Conservation (phyloP, 2,329 filamentous ascomycete genomes). For the Calycina marina region DNA sequence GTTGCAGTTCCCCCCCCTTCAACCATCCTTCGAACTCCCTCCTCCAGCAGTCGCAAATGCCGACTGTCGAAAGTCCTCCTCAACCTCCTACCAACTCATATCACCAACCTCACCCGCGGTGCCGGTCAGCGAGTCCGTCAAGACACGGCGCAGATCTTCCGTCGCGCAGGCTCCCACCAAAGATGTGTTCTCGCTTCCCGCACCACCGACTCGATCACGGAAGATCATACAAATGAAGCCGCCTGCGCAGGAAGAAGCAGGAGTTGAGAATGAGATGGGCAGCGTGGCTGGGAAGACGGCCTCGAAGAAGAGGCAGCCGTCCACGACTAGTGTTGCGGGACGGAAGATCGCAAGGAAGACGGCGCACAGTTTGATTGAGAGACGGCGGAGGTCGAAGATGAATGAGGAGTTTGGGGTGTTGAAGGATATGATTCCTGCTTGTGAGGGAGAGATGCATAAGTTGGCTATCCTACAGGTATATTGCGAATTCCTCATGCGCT, state of each 20-base stretch:
- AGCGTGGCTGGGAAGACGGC: conserved; percentile 10
- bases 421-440: conserved; percentile 92
- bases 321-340: conserved; percentile 68
- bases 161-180: conserved; percentile 28
- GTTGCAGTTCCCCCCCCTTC: conserved; percentile 43
- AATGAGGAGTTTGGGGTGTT: conserved; percentile 93
- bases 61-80: conserved; percentile 28
- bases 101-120: conserved; percentile 29
- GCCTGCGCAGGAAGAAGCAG: conserved; percentile 27
- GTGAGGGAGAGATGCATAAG: conserved; percentile 97
- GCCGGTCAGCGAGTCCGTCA: conserved; percentile 27
- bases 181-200: conserved; percentile 66
- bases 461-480: conserved; percentile 81
- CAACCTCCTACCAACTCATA: conserved; percentile 33
- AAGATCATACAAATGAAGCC: conserved; percentile 99
- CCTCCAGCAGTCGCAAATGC: conserved; percentile 53
- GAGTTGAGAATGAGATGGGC: conserved; percentile 9
- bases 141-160: conserved; percentile 31
- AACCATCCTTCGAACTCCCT: conserved; percentile 60
- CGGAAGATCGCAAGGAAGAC: conserved; percentile 92
- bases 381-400: conserved; percentile 86
- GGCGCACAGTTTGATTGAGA: conserved; percentile 88
- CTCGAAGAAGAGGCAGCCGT: conserved; percentile 62
- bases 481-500: conserved; percentile 4
- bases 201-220: conserved; percentile 77